phyloP scores from a whole-genome alignment of 1,284 basidiomycete species.

The Porogramme epimiltina region DNA sequence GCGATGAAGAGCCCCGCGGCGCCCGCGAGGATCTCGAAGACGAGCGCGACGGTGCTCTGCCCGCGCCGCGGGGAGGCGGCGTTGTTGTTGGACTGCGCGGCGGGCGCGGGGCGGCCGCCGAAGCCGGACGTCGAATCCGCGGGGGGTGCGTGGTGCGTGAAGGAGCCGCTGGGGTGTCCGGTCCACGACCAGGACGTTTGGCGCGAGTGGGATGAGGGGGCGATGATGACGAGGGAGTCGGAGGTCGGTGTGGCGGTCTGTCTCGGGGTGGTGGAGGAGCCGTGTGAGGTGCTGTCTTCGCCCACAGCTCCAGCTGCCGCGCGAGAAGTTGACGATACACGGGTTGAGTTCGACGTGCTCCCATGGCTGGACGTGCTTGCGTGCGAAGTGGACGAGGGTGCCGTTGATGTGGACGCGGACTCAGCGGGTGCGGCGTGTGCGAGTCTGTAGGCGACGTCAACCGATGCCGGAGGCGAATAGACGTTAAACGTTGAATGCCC shows the following conservation, averaged over 20 bases:
- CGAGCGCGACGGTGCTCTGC: slow-evolving; percentile 38
- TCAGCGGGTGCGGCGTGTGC: not conserved
- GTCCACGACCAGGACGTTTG: not conserved
- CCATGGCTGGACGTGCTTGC: not conserved
- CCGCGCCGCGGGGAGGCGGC: slow-evolving; percentile 10
- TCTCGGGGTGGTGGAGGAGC: not conserved
- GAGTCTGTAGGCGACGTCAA: slow-evolving; percentile 8
- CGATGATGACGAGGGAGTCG: slow-evolving; percentile 14
- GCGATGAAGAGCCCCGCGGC: slow-evolving; percentile 37
- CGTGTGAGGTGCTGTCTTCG: not conserved
- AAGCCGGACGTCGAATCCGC: slow-evolving; percentile 6
- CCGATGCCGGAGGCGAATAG: not conserved
- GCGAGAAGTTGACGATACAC: not conserved
- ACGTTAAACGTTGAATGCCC: not conserved
- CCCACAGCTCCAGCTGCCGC: not conserved
- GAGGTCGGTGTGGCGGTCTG: not conserved
- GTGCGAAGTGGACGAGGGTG: not conserved
- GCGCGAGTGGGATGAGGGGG: slow-evolving; percentile 3
- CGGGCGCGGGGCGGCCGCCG: slow-evolving; percentile 10
- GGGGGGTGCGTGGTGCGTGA: slow-evolving; percentile 9
- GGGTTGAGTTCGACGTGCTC: not conserved
- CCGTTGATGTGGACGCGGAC: not conserved
- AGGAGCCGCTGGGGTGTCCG: not conserved
- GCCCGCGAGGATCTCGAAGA: slow-evolving; percentile 51
- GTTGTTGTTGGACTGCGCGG: slow-evolving; percentile 15